A percentile compares a stretch with the other conserved stretches of the same genome.
phyloP scores from a whole-genome alignment of 2,329 filamentous ascomycete species.

The Hymenoscyphus albidus region DNA sequence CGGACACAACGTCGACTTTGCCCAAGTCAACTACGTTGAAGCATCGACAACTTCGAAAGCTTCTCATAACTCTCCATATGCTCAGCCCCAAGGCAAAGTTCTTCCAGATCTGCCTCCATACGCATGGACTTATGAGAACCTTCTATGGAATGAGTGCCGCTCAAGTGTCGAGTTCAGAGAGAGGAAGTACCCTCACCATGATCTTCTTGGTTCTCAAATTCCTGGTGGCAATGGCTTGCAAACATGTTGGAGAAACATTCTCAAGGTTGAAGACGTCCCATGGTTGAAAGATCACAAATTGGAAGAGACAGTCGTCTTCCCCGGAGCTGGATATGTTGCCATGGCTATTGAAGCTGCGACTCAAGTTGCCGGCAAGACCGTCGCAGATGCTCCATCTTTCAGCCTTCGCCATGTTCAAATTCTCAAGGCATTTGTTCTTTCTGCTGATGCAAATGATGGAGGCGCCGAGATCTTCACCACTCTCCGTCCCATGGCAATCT shows the following conservation, averaged over 20 bases:
- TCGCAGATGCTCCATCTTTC: not conserved
- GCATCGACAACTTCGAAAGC: not conserved
- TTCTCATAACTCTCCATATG: not conserved
- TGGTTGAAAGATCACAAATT: slow-evolving; percentile 43
- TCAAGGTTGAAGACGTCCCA: slow-evolving; percentile 38
- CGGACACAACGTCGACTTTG: slow-evolving; percentile 10
- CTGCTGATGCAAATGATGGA: slow-evolving; percentile 3
- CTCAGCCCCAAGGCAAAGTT: slow-evolving; percentile 2
- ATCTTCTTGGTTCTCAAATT: slow-evolving; percentile 36
- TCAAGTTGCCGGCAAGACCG: slow-evolving; percentile 15
- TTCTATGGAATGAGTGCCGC: slow-evolving; percentile 51
- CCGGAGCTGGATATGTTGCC: slow-evolving; percentile 39
- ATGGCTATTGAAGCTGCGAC: slow-evolving; percentile 45
- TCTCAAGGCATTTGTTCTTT: slow-evolving; percentile 10
- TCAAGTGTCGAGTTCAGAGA: slow-evolving; percentile 43
- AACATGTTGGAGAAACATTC: slow-evolving; percentile 19
- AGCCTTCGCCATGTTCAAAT: slow-evolving; percentile 12
- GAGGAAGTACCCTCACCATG: slow-evolving; percentile 33
- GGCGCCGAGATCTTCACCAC: slow-evolving; percentile 15
- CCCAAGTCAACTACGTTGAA: slow-evolving; percentile 9
- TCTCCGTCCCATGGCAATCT: slow-evolving; percentile 10
- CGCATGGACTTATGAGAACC: slow-evolving; percentile 45
- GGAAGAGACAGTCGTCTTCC: slow-evolving; percentile 40
- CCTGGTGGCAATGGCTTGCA: slow-evolving; percentile 24
- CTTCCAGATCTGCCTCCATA: slow-evolving; percentile 40